A percentile compares a stretch with the other conserved stretches of the same genome.
These are phyloP conservation scores for Leishmania aethiopica DNA, from an alignment of 208 protist genomes.

Conservation along the genomic window DNA sequence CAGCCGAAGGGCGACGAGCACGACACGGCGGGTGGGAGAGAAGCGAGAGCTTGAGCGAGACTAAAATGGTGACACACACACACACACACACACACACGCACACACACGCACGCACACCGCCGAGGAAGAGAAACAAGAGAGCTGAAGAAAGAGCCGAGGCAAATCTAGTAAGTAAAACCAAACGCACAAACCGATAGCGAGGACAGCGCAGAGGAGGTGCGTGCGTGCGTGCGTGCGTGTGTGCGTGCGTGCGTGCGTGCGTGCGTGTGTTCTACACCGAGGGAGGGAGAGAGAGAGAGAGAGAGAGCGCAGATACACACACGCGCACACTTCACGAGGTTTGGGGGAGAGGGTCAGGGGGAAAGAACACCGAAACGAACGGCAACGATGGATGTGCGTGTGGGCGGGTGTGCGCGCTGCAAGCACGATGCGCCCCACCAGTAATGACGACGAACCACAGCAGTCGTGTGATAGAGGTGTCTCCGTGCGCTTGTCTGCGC, in stretches of 20 bases:
- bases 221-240: neutral
- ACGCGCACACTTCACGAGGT: neutral
- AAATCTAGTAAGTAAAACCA: neutral
- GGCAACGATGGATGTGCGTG: neutral
- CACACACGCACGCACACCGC: no score
- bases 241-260: neutral
- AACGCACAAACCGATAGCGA: neutral
- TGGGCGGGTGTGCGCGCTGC: neutral
- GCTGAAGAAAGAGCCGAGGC: neutral
- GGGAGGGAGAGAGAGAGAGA: neutral
- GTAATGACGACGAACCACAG: neutral
- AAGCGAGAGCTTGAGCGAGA: no score
- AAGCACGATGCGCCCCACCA: neutral
- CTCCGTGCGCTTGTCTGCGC: neutral
- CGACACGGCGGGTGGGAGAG: no score
- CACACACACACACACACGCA: no score
- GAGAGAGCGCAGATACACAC: neutral
- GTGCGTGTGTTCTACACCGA: neutral
- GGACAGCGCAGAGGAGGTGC: neutral
- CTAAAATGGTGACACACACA: neutral
- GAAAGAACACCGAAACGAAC: neutral
- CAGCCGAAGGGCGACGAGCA: no score
- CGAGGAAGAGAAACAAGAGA: neutral
- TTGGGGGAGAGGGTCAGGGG: neutral
- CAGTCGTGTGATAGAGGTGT: neutral